Base-by-base conservation (phyloP, 192 early-diverging fungal genomes). In the Entrophospora sp. region DNA sequence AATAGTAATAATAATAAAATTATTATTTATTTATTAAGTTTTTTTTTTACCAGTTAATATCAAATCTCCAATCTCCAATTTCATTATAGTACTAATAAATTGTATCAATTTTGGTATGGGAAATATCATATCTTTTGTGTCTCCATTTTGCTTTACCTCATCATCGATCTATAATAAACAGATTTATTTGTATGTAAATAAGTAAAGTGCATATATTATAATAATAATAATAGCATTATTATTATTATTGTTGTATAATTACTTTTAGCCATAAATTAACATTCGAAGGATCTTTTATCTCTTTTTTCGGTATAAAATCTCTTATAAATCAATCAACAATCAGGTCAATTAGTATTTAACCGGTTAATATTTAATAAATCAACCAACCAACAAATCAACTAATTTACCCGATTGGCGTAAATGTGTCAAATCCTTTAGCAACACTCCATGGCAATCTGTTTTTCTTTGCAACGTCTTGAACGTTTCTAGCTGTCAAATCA, bases 341-440 rank as follows among this genome's bases (percentile, higher is more conserved):
- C 44, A 9, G 9, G 31, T 35, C 0, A 9, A 30, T 9, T 24
- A 44, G 49, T 62, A 35, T 51, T 43, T 22, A 32, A 37, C n/a
- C 16, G 20, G 10, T 20, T n/a, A n/a, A 40, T 5, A 44, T 22
- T 52, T 25, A 68, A 24, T 36, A 35, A 59, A 14, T n/a, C 27
- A 66, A 31, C 24, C 9, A 28, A 12, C 4, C 35, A 9, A 24
- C 12, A 40, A n/a, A 13, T 30, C 1, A 18, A 25, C 9, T 16
- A 20, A 56, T 32, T 38, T 68, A 85, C 82, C 89, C 85, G 36
- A 95, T 77, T n/a, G 95, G 92, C 3, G 91, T 90, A 61, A 96
- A 98, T 5, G 93, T 93, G 69, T 98, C 96, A 75, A 88, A 95
- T 0, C 94, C 96, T 78, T 98, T 98, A 32, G 96, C 86, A 1